phyloP scores from a whole-genome alignment of 2,329 filamentous ascomycete genomes.

The Fusarium tjaetaba region DNA sequence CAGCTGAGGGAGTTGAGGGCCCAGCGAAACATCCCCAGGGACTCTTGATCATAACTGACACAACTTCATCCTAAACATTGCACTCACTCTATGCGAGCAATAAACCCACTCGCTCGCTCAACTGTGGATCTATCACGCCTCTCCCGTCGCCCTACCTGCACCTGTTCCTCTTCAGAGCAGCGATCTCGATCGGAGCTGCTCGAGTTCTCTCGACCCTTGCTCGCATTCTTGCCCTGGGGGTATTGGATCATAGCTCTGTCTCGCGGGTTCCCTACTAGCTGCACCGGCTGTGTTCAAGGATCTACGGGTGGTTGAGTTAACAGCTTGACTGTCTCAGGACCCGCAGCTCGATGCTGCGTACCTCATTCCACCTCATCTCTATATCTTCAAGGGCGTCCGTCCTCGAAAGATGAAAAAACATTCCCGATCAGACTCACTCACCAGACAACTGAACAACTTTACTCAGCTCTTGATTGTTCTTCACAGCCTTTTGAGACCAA shows the following conservation, averaged over 20 bases:
- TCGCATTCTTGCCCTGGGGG: slow-evolving; percentile 47
- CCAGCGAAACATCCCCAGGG: slow-evolving; percentile 35
- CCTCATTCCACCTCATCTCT: slow-evolving; percentile 52
- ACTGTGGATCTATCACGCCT: slow-evolving; percentile 41
- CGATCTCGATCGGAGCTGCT: slow-evolving; percentile 42
- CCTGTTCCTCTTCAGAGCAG: slow-evolving; percentile 2
- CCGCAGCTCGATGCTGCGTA: slow-evolving; percentile 45
- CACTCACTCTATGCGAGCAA: slow-evolving; percentile 41
- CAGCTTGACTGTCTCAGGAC: slow-evolving; percentile 49
- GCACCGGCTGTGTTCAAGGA: slow-evolving; percentile 45
- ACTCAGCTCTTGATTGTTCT: slow-evolving; percentile 30
- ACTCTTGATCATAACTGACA: slow-evolving; percentile 34
- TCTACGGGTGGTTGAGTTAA: slow-evolving; percentile 48
- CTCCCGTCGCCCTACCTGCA: slow-evolving; percentile 43
- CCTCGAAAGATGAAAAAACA: slow-evolving; percentile 46
- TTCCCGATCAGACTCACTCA: slow-evolving; percentile 50
- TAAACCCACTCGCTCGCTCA: slow-evolving; percentile 31
- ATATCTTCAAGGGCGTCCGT: slow-evolving; percentile 55
- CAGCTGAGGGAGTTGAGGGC: slow-evolving; percentile 34
- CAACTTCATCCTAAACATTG: slow-evolving; percentile 32
- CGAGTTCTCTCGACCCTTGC: slow-evolving; percentile 38
- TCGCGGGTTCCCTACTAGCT: slow-evolving; percentile 48
- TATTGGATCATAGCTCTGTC: slow-evolving; percentile 44
- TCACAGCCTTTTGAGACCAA: slow-evolving; percentile 25
- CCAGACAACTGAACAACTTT: slow-evolving; percentile 16